Evolutionary conservation across 2,329 filamentous ascomycete species (phyloP).

Genomic region (Aspergillus unguis): DNA sequence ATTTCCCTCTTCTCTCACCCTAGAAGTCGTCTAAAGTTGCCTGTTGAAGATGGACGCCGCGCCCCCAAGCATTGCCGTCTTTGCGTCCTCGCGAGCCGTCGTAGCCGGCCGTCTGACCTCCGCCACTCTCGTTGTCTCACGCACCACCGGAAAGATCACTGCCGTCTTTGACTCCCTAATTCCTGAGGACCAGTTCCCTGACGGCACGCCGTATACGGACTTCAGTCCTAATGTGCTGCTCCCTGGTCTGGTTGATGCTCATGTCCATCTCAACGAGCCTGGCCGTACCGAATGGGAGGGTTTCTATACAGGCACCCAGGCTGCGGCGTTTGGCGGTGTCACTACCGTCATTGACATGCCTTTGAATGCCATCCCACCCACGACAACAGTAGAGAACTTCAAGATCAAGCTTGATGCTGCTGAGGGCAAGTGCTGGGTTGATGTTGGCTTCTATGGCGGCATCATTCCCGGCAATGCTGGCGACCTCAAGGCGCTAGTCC

Average conservation of each 20-base stretch:
- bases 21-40: neutral
- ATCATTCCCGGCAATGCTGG: conserved; percentile 84
- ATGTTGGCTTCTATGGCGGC: conserved; percentile 97
- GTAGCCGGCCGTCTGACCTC: conserved; percentile 73
- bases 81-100: conserved; percentile 80
- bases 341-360: conserved; percentile 99
- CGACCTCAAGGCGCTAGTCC: conserved; percentile 75
- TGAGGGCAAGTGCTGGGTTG: conserved; percentile 88
- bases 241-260: conserved; percentile 90
- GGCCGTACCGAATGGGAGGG: conserved; percentile 98
- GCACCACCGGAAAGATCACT: conserved; percentile 76
- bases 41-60: conserved; percentile 17
- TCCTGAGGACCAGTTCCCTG: conserved; percentile 70
- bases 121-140: conserved; percentile 78
- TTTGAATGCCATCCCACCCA: conserved; percentile 92
- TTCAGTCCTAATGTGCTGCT: conserved; percentile 81
- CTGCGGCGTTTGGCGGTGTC: conserved; percentile 91
- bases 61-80: conserved; percentile 61
- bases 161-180: conserved; percentile 70
- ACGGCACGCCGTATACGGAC: conserved; percentile 71
- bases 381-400: conserved; percentile 79
- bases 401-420: conserved; percentile 83
- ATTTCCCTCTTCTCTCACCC: no score
- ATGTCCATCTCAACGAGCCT: conserved; percentile 96
- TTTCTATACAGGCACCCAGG: conserved; percentile 90